Conservation (phyloP, 2,329 filamentous ascomycete genomes). For the Fusarium euwallaceae region DNA sequence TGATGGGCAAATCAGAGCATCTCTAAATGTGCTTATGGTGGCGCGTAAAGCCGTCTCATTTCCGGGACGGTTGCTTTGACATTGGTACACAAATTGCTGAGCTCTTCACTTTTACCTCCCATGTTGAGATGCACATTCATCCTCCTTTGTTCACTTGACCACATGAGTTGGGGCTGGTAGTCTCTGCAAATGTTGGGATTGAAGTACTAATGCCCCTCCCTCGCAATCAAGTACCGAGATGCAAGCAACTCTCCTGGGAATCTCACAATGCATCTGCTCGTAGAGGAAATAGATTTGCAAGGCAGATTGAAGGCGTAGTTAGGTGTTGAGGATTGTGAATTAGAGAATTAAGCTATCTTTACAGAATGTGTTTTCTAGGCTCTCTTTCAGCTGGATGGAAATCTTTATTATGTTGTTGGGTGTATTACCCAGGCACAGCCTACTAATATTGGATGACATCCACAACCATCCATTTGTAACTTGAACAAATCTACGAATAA, state of each 20-base stretch:
- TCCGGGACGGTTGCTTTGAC: background rate
- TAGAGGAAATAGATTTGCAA: background rate
- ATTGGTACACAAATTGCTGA: background rate
- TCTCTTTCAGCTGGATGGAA: background rate
- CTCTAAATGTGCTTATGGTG: slow-evolving; percentile 32
- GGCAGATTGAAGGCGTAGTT: background rate
- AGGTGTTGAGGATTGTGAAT: background rate
- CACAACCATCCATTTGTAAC: background rate
- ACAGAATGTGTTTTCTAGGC: background rate
- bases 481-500: background rate
- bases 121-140: background rate
- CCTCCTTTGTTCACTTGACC: background rate
- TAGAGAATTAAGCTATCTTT: background rate
- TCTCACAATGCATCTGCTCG: background rate
- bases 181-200: background rate
- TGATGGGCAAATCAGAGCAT: slow-evolving; percentile 29
- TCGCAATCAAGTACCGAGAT: background rate
- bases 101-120: background rate
- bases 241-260: background rate
- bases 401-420: background rate
- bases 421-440: background rate
- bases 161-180: background rate
- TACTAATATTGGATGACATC: background rate
- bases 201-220: background rate
- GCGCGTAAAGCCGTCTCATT: slow-evolving; percentile 17